Evolutionary conservation across 108 stramenopile species (phyloP).

Genomic region (Discostella pseudostelligera): DNA sequence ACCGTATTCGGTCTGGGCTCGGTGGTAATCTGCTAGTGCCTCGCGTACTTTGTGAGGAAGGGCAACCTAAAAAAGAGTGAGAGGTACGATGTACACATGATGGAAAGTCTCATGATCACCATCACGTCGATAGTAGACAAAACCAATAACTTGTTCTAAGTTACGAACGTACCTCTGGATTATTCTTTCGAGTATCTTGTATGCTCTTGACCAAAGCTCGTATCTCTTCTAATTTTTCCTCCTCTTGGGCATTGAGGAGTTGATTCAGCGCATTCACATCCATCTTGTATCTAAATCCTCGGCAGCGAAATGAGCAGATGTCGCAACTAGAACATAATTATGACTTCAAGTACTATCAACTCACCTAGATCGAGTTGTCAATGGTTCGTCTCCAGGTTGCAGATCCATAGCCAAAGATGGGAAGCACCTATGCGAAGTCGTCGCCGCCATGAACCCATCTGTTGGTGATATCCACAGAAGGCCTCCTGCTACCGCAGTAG

Average conservation of each 20-base stretch:
- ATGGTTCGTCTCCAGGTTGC: neutral
- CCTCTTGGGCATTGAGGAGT: constrained; percentile 16
- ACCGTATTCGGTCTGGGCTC: constrained; percentile 12
- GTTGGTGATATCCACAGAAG: neutral
- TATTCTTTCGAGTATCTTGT: constrained; percentile 10
- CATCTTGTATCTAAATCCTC: constrained; percentile 18
- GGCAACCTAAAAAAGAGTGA: constrained; percentile 6
- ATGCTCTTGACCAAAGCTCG: constrained; percentile 13
- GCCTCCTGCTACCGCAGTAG: too few species aligned
- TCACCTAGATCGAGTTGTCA: neutral
- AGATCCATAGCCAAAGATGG: too few species aligned
- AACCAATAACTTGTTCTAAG: too few species aligned
- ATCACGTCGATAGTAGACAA: too few species aligned
- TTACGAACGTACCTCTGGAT: constrained; percentile 12
- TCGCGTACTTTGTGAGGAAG: constrained; percentile 24
- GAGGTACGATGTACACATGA: neutral
- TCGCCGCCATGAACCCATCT: neutral
- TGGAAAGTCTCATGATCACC: too few species aligned
- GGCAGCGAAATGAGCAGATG: neutral
- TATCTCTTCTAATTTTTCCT: constrained; percentile 14
- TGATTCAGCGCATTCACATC: constrained; percentile 11
- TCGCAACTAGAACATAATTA: too few species aligned
- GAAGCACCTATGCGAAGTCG: too few species aligned
- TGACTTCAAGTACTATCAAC: too few species aligned
- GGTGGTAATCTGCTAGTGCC: constrained; percentile 14